Percentiles rank a stretch among this genome's conserved stretches.
phyloP scores from a whole-genome alignment of 108 stramenopile genomes.

The Fistulifera pelliculosa region DNA sequence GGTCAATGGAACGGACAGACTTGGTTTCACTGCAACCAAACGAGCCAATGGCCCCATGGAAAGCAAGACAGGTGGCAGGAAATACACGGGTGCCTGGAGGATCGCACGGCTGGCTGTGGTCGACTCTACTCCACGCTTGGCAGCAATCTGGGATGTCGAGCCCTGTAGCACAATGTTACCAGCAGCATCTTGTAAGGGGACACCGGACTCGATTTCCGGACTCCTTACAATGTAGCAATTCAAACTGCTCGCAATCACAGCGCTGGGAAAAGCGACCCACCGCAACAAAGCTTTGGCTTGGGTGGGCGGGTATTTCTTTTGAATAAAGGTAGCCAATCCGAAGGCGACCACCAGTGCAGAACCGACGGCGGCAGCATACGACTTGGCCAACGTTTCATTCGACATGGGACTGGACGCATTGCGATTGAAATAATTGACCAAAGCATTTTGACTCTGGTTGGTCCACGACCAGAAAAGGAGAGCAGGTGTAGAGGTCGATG shows the following conservation, averaged over 20 bases:
- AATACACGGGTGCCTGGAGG: slow-evolving; percentile 78
- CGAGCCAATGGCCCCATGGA: slow-evolving; percentile 23
- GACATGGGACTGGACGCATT: slow-evolving; percentile 79
- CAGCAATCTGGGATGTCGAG: slow-evolving; percentile 50
- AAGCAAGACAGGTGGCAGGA: slow-evolving; percentile 68
- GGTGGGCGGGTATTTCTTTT: slow-evolving; percentile 39
- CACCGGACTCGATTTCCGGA: slow-evolving; percentile 72
- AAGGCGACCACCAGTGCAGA: slow-evolving; percentile 76
- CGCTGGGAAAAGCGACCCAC: slow-evolving; percentile 78
- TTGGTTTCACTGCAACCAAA: slow-evolving; percentile 29
- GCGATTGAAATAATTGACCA: slow-evolving; percentile 74
- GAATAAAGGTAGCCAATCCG: slow-evolving; percentile 64
- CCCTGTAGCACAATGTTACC: slow-evolving; percentile 35
- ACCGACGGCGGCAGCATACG: slow-evolving; percentile 76
- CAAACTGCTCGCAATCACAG: slow-evolving; percentile 66
- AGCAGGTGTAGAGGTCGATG: slow-evolving; percentile 35
- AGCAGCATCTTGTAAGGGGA: slow-evolving; percentile 47
- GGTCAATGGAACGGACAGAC: slow-evolving; percentile 61
- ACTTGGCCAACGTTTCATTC: slow-evolving; percentile 67
- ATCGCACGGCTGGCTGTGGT: slow-evolving; percentile 71
- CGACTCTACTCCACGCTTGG: slow-evolving; percentile 60
- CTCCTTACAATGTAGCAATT: slow-evolving; percentile 86
- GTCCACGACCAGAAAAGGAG: slow-evolving; percentile 79
- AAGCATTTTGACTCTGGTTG: slow-evolving; percentile 85
- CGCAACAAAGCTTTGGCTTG: slow-evolving; percentile 58